These are phyloP conservation scores for Symbiodinium pilosum DNA, from an alignment of 73 alveolate species.

Conservation along the genomic window DNA sequence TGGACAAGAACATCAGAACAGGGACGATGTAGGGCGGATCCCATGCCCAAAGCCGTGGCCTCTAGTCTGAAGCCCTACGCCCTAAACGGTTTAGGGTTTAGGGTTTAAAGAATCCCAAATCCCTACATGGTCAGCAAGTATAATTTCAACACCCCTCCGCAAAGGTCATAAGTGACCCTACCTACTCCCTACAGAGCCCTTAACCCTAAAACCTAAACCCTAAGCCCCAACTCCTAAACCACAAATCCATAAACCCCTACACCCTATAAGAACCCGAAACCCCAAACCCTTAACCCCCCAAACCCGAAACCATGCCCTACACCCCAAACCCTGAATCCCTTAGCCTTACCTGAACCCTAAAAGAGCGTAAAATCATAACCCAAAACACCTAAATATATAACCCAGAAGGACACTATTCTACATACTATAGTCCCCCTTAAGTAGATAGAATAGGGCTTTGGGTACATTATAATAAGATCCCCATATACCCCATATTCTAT, in stretches of 20 bases:
- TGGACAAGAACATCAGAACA: not conserved
- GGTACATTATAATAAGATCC: not conserved
- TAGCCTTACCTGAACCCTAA: not conserved
- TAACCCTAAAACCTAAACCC: not conserved
- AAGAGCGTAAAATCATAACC: not conserved
- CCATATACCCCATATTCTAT: not conserved
- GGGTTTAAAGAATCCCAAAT: not conserved
- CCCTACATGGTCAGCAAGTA: no score
- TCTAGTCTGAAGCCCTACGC: not conserved
- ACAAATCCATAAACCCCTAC: not conserved
- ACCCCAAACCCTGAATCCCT: not conserved
- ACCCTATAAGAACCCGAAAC: no score
- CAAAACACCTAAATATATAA: not conserved
- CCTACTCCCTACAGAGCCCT: not conserved
- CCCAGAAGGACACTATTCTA: no score
- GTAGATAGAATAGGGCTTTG: no score
- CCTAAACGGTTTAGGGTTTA: not conserved
- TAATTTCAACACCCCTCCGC: no score
- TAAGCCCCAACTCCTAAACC: not conserved
- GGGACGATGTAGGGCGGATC: not conserved
- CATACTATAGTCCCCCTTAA: no score
- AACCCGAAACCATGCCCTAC: not conserved
- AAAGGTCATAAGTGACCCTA: no score
- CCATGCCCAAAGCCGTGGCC: not conserved
- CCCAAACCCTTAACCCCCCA: no score